These are phyloP conservation scores for Telfairia occidentalis DNA, from an alignment of 331 rosid species.

Conservation along the genomic window DNA sequence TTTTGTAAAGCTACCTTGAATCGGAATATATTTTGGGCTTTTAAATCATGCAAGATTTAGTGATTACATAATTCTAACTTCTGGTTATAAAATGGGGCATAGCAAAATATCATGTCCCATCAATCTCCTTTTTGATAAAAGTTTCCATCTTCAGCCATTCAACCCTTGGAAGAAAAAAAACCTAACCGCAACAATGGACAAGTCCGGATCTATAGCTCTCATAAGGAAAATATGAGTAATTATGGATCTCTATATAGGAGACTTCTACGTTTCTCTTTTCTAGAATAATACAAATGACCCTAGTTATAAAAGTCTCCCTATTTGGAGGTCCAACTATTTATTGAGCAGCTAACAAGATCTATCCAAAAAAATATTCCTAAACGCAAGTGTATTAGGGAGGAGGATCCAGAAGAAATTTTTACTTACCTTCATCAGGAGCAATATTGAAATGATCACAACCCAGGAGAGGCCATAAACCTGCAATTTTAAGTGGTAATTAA, in stretches of 20 bases:
- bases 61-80: not conserved
- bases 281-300: not conserved
- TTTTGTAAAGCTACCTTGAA: not conserved
- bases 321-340: not conserved
- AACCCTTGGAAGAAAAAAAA: not conserved
- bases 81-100: not conserved
- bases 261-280: not conserved
- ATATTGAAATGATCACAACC: conserved; percentile 53
- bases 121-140: not conserved
- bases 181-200: too few species aligned
- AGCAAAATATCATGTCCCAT: not conserved
- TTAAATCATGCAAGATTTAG: not conserved
- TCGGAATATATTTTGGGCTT: not conserved
- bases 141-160: not conserved
- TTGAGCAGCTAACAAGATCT: not conserved
- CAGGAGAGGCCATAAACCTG: conserved; percentile 87
- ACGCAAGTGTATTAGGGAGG: not conserved
- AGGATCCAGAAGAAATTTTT: not conserved
- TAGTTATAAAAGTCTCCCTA: not conserved
- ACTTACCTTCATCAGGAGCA: conserved; percentile 75
- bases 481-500: conserved; percentile 13
- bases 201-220: not conserved
- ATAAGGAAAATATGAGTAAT: not conserved
- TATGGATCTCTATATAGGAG: not conserved
- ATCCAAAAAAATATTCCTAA: not conserved